These are phyloP conservation scores for Myxozyma udenii DNA, from an alignment of 805 yeast genomes.

Conservation along the genomic window DNA sequence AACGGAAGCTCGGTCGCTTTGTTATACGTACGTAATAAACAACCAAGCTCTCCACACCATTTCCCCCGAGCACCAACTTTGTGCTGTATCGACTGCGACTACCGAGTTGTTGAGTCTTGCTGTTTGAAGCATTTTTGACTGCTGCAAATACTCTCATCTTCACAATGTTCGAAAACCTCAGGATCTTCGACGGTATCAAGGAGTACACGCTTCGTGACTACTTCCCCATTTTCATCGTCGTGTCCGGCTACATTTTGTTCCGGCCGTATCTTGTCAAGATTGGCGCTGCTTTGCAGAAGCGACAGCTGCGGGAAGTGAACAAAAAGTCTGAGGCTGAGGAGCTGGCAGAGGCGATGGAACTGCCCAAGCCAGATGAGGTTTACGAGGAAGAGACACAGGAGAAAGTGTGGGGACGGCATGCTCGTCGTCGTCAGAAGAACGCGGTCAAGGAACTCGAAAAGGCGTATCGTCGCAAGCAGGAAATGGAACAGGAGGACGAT, in stretches of 20 bases:
- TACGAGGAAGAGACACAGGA: slow-evolving; percentile 11
- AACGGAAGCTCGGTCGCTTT: too few relatives aligned
- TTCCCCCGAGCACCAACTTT: too few relatives aligned
- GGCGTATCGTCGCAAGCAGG: slow-evolving; percentile 21
- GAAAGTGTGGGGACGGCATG: slow-evolving; percentile 31
- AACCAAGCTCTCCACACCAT: too few relatives aligned
- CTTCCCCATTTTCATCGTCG: slow-evolving; percentile 25
- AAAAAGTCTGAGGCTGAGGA: slow-evolving; percentile 10
- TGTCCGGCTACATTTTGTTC: slow-evolving; percentile 30
- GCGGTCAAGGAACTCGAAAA: slow-evolving; percentile 30
- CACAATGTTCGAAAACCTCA: slow-evolving; percentile 5
- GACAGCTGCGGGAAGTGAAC: slow-evolving; percentile 19
- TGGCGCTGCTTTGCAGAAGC: slow-evolving; percentile 26
- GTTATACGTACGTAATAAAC: too few relatives aligned
- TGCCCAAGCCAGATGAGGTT: slow-evolving; percentile 23
- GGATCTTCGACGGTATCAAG: slow-evolving; percentile 12
- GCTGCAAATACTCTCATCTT: neutral
- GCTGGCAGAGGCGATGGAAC: slow-evolving; percentile 18
- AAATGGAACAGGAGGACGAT: slow-evolving; percentile 30
- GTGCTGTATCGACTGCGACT: too few relatives aligned
- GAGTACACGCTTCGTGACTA: slow-evolving; percentile 19
- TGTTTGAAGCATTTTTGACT: neutral
- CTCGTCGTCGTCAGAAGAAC: slow-evolving; percentile 31
- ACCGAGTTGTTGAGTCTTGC: too few relatives aligned
- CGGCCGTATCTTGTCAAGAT: slow-evolving; percentile 29